Percentiles rank a stretch among this genome's conserved stretches.
These are phyloP conservation scores for Fusarium metavorans DNA, from an alignment of 2,329 filamentous ascomycete genomes.

Conservation along the genomic window DNA sequence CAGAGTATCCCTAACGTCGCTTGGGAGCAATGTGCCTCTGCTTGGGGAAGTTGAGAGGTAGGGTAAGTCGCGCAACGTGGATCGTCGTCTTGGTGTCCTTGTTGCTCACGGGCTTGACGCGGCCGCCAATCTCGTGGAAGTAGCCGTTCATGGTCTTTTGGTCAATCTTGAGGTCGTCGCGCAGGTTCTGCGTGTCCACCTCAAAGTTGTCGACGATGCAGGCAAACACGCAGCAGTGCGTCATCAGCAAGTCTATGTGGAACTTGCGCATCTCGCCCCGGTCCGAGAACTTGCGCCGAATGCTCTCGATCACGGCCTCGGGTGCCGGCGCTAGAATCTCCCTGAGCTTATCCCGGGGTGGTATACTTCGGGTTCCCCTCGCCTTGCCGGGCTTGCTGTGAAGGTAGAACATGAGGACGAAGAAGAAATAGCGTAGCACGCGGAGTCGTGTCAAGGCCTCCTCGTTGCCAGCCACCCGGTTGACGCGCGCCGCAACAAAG, in stretches of 20 bases:
- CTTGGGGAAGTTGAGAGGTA: constrained; percentile 89
- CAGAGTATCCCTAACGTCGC: constrained; percentile 31
- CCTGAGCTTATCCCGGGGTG: constrained; percentile 71
- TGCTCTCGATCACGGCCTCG: constrained; percentile 72
- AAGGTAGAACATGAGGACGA: constrained; percentile 67
- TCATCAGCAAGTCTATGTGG: constrained; percentile 77
- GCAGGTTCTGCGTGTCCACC: constrained; percentile 76
- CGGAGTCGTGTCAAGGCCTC: constrained; percentile 66
- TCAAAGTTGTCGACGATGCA: constrained; percentile 80
- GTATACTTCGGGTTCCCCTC: constrained; percentile 64
- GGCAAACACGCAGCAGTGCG: constrained; percentile 78
- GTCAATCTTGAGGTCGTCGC: constrained; percentile 78
- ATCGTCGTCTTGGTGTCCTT: constrained; percentile 69
- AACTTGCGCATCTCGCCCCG: constrained; percentile 75
- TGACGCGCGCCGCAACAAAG: constrained; percentile 75
- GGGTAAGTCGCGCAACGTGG: constrained; percentile 75
- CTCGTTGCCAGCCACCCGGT: constrained; percentile 64
- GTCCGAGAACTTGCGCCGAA: constrained; percentile 77
- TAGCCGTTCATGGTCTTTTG: constrained; percentile 78
- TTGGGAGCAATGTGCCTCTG: constrained; percentile 51
- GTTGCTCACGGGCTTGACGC: constrained; percentile 69
- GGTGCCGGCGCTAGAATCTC: constrained; percentile 68
- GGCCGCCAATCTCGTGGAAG: constrained; percentile 81
- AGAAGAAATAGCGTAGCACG: constrained; percentile 70
- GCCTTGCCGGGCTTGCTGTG: constrained; percentile 59